Evolutionary conservation across 1,139 yeast species (phyloP), one percentile per base, ranked within the genome.

Genomic region (Pichia sp.): DNA sequence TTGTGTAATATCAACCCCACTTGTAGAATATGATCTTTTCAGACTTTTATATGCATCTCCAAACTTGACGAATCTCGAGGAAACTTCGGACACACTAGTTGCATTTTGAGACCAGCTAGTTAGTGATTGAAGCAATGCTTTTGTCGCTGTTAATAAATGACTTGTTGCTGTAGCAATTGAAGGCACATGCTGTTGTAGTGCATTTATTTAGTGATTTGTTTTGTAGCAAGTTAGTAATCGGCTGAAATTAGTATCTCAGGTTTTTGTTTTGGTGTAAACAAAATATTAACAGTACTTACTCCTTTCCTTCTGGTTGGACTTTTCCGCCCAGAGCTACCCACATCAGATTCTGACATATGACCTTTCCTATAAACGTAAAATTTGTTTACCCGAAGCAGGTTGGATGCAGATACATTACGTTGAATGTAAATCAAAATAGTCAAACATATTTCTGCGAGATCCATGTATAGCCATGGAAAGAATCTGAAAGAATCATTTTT

Each of bases 1-100:
- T 60, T 85, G 93, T 8, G 79, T 65, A 45, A 83, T 83, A 56
- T 84, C 87, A 3, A 87, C 79, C 0, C 90, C 90, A 1, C 86
- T 82, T 44, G 74, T 74, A 13, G 79, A 70, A 64, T 87, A 87
- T 2, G 89, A 85, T 56, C 89, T 78, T 19, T 93, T 83, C 0
- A 96, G 90, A 2, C 88, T 81, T 60, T 95, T 83, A 72, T 90
- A 95, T 68, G 93, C 97, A 66, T 93, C 93, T 0, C 99, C 99
- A 39, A 95, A 75, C 59, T 83, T 85, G 13, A 95, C 99, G 66
- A 90, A 95, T 5, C 93, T 87, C 65, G 90, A 91, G 3, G 96
- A 88, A 2, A 95, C 97, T 59, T 81, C 89, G 54, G 82, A 82
- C 52, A 91, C 98, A 39, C 85, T 79, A 3, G 89, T 91, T 36